phyloP scores from a whole-genome alignment of 163 green algal species.

The Prototheca stagnorum region DNA sequence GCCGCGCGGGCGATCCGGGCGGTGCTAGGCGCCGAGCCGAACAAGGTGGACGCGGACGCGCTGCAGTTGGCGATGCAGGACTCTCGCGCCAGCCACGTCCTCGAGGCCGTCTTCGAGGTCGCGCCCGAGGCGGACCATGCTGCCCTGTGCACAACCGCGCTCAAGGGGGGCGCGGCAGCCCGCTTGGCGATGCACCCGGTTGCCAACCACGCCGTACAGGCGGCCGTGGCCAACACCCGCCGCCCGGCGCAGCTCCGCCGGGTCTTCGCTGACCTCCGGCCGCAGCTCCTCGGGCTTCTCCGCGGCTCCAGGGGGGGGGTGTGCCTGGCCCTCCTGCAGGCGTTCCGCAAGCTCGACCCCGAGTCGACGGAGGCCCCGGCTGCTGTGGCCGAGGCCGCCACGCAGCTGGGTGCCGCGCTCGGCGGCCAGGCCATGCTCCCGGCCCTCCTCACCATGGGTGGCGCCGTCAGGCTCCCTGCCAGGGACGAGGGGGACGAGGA shows the following conservation, averaged over 20 bases:
- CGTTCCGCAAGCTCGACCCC: background rate
- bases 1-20: constrained; percentile 18
- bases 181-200: constrained; percentile 35
- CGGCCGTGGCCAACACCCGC: constrained; percentile 24
- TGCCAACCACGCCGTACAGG: constrained; percentile 69
- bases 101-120: constrained; percentile 30
- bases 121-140: constrained; percentile 20
- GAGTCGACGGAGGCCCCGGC: too few species aligned
- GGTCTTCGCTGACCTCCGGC: constrained; percentile 30
- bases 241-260: constrained; percentile 26
- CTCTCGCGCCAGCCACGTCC: constrained; percentile 33
- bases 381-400: too few species aligned
- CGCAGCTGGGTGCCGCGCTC: too few species aligned
- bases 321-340: constrained; percentile 34
- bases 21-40: constrained; percentile 28
- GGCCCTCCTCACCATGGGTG: too few species aligned
- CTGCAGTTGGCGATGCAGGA: constrained; percentile 39
- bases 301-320: constrained; percentile 37
- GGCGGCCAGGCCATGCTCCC: too few species aligned
- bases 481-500: too few species aligned
- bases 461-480: too few species aligned
- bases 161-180: constrained; percentile 27
- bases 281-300: constrained; percentile 30
- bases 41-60: constrained; percentile 17
- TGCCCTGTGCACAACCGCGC: constrained; percentile 30